Conservation (phyloP, 2,329 filamentous ascomycete genomes). For the Penicillium griseofulvum region DNA sequence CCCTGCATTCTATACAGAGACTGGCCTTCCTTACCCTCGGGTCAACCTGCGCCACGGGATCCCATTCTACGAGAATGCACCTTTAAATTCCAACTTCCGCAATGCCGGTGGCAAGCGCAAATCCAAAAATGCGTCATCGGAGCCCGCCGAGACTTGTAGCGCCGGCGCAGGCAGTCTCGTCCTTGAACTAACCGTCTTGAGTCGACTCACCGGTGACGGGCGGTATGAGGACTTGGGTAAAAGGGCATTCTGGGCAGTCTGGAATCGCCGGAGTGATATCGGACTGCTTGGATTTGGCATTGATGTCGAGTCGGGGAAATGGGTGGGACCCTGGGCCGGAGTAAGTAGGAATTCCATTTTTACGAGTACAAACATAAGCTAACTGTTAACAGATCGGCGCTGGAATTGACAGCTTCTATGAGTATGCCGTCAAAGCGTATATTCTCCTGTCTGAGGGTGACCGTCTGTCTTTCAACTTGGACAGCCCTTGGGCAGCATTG, state of each 20-base stretch:
- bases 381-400: slow-evolving; percentile 67
- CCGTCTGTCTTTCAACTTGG: slow-evolving; percentile 32
- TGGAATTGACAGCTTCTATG: slow-evolving; percentile 96
- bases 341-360: slow-evolving; percentile 27
- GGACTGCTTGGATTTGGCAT: slow-evolving; percentile 88
- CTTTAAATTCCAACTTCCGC: slow-evolving; percentile 59
- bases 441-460: slow-evolving; percentile 78
- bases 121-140: slow-evolving; percentile 39
- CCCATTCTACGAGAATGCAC: slow-evolving; percentile 87
- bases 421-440: slow-evolving; percentile 93
- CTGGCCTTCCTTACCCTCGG: slow-evolving; percentile 88
- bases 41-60: slow-evolving; percentile 90
- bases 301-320: slow-evolving; percentile 84
- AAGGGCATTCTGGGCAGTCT: slow-evolving; percentile 95
- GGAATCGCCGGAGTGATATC: slow-evolving; percentile 79
- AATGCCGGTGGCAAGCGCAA: slow-evolving; percentile 13
- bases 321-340: slow-evolving; percentile 85
- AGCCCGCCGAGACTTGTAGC: slow-evolving; percentile 94
- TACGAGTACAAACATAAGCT: slow-evolving; percentile 1
- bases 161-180: slow-evolving; percentile 95
- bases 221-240: slow-evolving; percentile 91
- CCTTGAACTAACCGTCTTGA: slow-evolving; percentile 87
- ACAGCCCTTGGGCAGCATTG: slow-evolving; percentile 50
- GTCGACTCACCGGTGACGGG: slow-evolving; percentile 77
- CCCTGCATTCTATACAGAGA: slow-evolving; percentile 87